phyloP scores from a whole-genome alignment of 2,329 filamentous ascomycete genomes.

The Mycosphaerella arachidis region DNA sequence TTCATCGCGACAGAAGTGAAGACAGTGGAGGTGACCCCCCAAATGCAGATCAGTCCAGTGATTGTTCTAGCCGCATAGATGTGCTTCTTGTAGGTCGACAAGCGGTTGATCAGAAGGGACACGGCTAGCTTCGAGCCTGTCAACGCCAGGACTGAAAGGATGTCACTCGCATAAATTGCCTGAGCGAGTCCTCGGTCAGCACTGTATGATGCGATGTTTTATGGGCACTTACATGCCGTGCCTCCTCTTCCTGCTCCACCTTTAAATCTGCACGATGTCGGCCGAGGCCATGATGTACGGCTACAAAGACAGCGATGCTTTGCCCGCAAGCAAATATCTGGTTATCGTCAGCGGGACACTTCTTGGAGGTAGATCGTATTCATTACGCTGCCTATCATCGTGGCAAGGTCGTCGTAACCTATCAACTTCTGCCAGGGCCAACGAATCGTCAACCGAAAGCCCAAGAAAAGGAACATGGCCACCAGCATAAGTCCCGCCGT shows the following conservation, averaged over 20 bases:
- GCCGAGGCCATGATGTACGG: conserved; percentile 11
- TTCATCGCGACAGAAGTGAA: not conserved
- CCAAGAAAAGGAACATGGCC: conserved; percentile 12
- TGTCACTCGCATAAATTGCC: conserved; percentile 11
- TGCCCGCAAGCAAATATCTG: conserved; percentile 10
- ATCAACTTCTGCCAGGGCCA: conserved; percentile 16
- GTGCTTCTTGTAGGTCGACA: conserved; percentile 15
- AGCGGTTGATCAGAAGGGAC: conserved; percentile 13
- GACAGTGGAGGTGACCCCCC: conserved; percentile 4
- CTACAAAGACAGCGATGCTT: conserved; percentile 10
- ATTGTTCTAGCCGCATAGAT: conserved; percentile 8
- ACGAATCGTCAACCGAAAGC: conserved; percentile 10
- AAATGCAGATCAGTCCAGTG: conserved; percentile 8
- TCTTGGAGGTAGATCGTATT: too few species aligned
- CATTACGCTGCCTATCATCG: conserved; percentile 11
- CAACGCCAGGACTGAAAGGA: conserved; percentile 10
- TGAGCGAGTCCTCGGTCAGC: not conserved
- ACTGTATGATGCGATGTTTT: not conserved
- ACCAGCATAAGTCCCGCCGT: conserved; percentile 14
- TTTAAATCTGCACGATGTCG: conserved; percentile 2
- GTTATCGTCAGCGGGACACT: not conserved
- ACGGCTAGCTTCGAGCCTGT: conserved; percentile 16
- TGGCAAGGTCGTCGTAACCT: conserved; percentile 13
- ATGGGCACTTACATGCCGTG: not conserved
- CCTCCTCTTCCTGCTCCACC: not conserved